Conservation (phyloP, 2,329 filamentous ascomycete species). For the Aspergillus hortae region DNA sequence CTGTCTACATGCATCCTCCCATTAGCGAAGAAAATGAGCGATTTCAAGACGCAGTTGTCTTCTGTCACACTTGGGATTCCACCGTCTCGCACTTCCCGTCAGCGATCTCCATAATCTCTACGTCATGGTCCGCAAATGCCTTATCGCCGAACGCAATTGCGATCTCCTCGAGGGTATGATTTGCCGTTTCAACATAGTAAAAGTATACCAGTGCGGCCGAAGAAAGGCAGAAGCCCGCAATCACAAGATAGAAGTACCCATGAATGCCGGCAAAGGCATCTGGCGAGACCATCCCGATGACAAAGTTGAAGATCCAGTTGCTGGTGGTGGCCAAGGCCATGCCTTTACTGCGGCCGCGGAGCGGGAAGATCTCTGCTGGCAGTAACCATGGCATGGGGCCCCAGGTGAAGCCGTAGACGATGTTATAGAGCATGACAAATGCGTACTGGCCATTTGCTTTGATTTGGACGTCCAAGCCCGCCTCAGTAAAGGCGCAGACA, state of each 20-base stretch:
- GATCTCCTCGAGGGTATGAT: constrained; percentile 31
- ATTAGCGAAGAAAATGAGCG: too few species aligned
- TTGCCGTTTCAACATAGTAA: constrained; percentile 43
- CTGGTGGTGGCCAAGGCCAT: constrained; percentile 39
- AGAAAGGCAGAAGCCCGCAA: constrained; percentile 41
- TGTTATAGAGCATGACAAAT: constrained; percentile 40
- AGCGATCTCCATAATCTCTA: constrained; percentile 5
- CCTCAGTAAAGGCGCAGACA: constrained; percentile 39
- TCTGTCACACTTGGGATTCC: too few species aligned
- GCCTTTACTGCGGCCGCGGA: constrained; percentile 38
- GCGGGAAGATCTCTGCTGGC: background rate
- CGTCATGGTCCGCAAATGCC: constrained; percentile 30
- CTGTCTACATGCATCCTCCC: too few species aligned
- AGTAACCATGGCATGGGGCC: constrained; percentile 41
- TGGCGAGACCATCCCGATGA: constrained; percentile 38
- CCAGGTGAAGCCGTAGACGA: constrained; percentile 37
- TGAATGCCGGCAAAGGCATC: constrained; percentile 41
- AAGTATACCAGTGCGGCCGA: constrained; percentile 35
- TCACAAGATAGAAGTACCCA: constrained; percentile 43
- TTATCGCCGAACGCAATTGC: constrained; percentile 40
- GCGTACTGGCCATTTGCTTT: constrained; percentile 38
- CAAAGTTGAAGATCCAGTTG: constrained; percentile 56
- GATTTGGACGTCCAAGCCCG: constrained; percentile 18
- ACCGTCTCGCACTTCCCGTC: too few species aligned
- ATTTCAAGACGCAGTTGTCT: too few species aligned